A percentile compares a stretch with the other conserved stretches of the same genome.
These are phyloP conservation scores for Solanum tarijense DNA, from an alignment of 257 asterid species.

Conservation along the genomic window DNA sequence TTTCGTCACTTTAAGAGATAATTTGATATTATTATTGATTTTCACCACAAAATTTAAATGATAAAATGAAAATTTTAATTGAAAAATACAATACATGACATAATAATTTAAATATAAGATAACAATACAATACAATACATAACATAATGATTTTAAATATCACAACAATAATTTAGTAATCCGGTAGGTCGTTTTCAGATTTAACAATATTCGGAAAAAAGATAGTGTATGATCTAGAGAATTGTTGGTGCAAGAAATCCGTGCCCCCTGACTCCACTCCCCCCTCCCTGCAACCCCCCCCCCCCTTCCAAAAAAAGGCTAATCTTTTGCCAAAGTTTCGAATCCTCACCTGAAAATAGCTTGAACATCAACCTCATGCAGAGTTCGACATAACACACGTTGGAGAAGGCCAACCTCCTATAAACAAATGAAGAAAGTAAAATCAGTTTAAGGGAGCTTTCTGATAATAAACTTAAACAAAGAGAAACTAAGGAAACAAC, in stretches of 20 bases:
- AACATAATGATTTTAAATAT: too few relatives aligned
- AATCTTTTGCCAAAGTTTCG: neutral
- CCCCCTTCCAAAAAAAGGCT: neutral
- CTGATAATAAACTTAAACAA: neutral
- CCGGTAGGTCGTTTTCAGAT: too few relatives aligned
- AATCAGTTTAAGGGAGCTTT: constrained; percentile 6
- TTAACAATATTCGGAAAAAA: too few relatives aligned
- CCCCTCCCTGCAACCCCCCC: neutral
- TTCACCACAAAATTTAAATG: too few relatives aligned
- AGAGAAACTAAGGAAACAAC: neutral
- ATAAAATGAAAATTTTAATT: too few relatives aligned
- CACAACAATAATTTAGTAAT: too few relatives aligned
- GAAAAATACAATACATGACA: too few relatives aligned
- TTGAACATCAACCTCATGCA: constrained; percentile 87
- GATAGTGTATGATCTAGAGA: too few relatives aligned
- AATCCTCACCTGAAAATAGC: constrained; percentile 67
- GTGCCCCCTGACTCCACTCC: neutral
- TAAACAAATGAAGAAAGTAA: constrained; percentile 7
- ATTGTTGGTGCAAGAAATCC: neutral
- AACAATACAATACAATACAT: too few relatives aligned
- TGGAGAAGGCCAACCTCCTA: constrained; percentile 92
- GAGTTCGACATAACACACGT: constrained; percentile 73
- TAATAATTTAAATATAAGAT: too few relatives aligned
- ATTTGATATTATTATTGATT: too few relatives aligned
- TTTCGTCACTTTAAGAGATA: too few relatives aligned